Base-by-base conservation (phyloP, 2,329 filamentous ascomycete genomes). In the Stenocarpella maydis region DNA sequence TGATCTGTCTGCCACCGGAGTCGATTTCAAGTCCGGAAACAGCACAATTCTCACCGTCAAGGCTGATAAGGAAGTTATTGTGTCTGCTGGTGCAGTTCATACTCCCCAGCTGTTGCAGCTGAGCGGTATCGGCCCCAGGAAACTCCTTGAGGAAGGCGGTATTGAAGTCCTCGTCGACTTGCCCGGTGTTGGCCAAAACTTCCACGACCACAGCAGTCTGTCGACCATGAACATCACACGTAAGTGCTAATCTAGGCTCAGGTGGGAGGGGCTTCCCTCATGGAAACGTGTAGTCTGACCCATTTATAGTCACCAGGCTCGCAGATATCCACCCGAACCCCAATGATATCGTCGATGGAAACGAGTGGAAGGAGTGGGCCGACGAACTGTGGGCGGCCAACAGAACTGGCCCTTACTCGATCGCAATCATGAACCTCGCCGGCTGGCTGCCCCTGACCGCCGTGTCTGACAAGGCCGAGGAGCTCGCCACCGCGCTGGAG, bases 121-220 rank as follows among this genome's bases (percentile, higher is more conserved):
- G 19, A 81, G 79, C 54, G 80, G 80, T 7, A 75, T 82, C 26
- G 81, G 81, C 15, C 79, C 82, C 14, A 77, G 76, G 9, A 76
- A 78, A 24, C 74, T 87, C 17, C 81, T 88, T 3, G 72, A 79
- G n/a, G 75, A 77, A 12, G 79, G 80, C 8, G 82, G 80, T 2
- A 81, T 87, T 34, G 76, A 80, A 9, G 76, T 77, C 2, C 69
- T 81, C 7, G 77, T 84, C 43, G 79, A 84, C 58, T 77, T 85
- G 19, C 80, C 82, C 5, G 81, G 82, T 3, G 84, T 87, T 4
- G 84, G 84, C 5, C 78, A 82, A 63, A 83, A 85, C 70, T 82
- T 85, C 68, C 83, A 85, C 70, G 84, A 86, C 71, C 83, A 86
- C 65, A 75, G 77, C 14, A 80, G 54, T n/a, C 47, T 76, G 73